Base-by-base conservation (phyloP, 371 early-diverging fungal species). In the Furculomyces boomerangus region DNA sequence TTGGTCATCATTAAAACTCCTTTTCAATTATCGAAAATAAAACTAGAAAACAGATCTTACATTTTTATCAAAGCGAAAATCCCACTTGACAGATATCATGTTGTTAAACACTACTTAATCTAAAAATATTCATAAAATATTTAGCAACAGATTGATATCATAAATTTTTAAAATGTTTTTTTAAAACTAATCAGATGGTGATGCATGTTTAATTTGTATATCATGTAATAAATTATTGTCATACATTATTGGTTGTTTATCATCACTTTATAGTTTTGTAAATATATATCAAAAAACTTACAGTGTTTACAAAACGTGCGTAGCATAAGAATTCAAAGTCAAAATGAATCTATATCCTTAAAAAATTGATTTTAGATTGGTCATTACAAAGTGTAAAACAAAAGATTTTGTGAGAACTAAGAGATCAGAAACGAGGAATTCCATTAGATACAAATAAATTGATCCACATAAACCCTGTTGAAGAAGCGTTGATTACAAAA, bases 381-480 rank as follows among this genome's bases (percentile, higher is more conserved):
- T 5, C 10, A 43, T 10, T 16, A 13, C n/a, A 43, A 43, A 43
- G 3, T n/a, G 22, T 10, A 49, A 49, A 5, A 49, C 3, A 10
- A 16, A 49, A 24, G 10, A 16, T 10, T 5, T 3, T 49, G 30
- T 10, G 26, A 8, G 10, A 45, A 13, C 8, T 45, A 20, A 8
- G 5, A n/a, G 49, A 49, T 49, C 49, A 49, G 49, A 49, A 49
- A 49, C 49, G 49, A 49, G 49, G 49, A 49, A 49, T 49, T 49
- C 49, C 49, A 49, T 49, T 45, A 49, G 32, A 49, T 28, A 30
- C 29, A 20, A 20, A 13, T 20, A 49, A 20, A 20, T 30, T 8
- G 8, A 49, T 20, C 49, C 49, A 49, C 49, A 49, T 26, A 31
- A 22, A 26, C 10, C 32, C 10, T 16, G 18, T 20, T 7, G 27